phyloP scores from a whole-genome alignment of 768 basidiomycete species.

The Boletus sp. region DNA sequence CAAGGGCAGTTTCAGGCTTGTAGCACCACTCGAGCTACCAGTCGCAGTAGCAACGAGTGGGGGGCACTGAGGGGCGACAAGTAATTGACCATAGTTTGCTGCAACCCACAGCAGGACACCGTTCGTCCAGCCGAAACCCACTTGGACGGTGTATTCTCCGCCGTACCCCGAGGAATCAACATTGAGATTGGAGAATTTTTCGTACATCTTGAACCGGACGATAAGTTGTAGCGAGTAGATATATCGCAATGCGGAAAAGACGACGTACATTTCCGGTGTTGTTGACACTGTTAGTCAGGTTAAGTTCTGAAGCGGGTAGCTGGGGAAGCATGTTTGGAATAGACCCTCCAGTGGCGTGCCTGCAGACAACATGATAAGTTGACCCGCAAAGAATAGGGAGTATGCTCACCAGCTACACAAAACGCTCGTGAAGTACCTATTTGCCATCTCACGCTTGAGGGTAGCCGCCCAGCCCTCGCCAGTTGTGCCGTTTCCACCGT shows the following conservation, averaged over 20 bases:
- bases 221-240: background rate
- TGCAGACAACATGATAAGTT: slow-evolving; percentile 23
- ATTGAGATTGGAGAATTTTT: slow-evolving; percentile 80
- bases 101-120: slow-evolving; percentile 78
- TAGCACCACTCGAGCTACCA: slow-evolving; percentile 1
- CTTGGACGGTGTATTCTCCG: slow-evolving; percentile 88
- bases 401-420: slow-evolving; percentile 81
- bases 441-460: slow-evolving; percentile 72
- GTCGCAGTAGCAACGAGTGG: slow-evolving; percentile 24
- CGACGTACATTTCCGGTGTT: slow-evolving; percentile 74
- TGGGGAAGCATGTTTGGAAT: slow-evolving; percentile 68
- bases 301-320: slow-evolving; percentile 67
- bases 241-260: background rate
- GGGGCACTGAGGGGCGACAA: slow-evolving; percentile 68
- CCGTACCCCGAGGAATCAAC: slow-evolving; percentile 77
- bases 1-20: background rate
- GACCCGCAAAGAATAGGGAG: background rate
- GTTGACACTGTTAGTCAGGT: slow-evolving; percentile 60
- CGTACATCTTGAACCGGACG: slow-evolving; percentile 62
- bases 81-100: slow-evolving; percentile 56
- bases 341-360: slow-evolving; percentile 87
- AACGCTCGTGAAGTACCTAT: slow-evolving; percentile 78
- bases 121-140: slow-evolving; percentile 89
- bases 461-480: slow-evolving; percentile 66
- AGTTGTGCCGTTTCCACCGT: slow-evolving; percentile 61